These are phyloP conservation scores for Aotearoamyces nothofagi DNA, from an alignment of 2,329 filamentous ascomycete species.

Conservation along the genomic window DNA sequence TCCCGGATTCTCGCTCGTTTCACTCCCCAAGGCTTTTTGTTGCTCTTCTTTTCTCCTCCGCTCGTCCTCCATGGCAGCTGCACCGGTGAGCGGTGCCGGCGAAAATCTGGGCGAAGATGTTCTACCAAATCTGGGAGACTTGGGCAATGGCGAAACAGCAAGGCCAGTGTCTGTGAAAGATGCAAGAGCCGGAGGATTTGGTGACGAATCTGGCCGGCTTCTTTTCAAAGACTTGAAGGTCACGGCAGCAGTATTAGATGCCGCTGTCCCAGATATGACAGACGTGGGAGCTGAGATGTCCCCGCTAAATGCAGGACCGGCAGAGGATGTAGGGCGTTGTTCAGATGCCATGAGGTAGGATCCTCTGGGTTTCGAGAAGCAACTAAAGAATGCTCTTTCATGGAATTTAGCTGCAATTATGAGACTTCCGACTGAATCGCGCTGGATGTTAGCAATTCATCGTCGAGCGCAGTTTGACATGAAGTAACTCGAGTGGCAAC, in stretches of 20 bases:
- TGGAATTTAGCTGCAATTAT: background rate
- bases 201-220: constrained; percentile 13
- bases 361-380: background rate
- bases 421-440: background rate
- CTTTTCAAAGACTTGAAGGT: constrained; percentile 17
- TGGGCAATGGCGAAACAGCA: constrained; percentile 15
- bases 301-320: constrained; percentile 11
- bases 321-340: constrained; percentile 11
- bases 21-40: constrained; percentile 21
- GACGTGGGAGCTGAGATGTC: constrained; percentile 9
- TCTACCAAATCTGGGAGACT: constrained; percentile 17
- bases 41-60: constrained; percentile 31
- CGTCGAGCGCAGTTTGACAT: background rate
- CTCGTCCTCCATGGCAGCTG: constrained; percentile 38
- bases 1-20: constrained; percentile 36
- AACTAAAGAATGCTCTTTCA: no score
- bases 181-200: constrained; percentile 8
- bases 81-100: constrained; percentile 31
- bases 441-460: background rate
- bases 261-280: constrained; percentile 3
- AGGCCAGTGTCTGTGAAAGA: constrained; percentile 15
- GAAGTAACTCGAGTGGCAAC: background rate
- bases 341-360: constrained; percentile 16
- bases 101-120: constrained; percentile 20
- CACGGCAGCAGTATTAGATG: constrained; percentile 9